phyloP scores from a whole-genome alignment of 257 asterid species.

The Mentha longifolia region DNA sequence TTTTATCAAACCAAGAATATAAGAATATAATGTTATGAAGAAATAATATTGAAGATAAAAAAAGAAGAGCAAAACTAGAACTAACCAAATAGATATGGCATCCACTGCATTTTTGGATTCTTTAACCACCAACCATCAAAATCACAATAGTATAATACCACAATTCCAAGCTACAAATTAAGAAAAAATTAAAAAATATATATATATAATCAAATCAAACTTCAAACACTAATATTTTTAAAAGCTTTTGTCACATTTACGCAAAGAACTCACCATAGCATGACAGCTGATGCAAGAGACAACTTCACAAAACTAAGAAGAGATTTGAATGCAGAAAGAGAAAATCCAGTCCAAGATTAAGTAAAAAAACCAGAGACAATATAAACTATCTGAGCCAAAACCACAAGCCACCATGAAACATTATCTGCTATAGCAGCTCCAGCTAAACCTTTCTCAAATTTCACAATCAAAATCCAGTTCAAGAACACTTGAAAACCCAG shows the following conservation, averaged over 20 bases:
- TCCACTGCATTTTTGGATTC: slow-evolving; percentile 77
- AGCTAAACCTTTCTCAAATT: slow-evolving; percentile 56
- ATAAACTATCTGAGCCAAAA: slow-evolving; percentile 67
- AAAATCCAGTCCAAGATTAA: slow-evolving; percentile 83
- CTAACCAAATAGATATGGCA: slow-evolving; percentile 85
- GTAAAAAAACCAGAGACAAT: slow-evolving; percentile 71
- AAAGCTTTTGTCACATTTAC: background rate
- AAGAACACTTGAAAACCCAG: slow-evolving; percentile 64
- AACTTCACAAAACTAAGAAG: slow-evolving; percentile 65
- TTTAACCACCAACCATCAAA: slow-evolving; percentile 79
- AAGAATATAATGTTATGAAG: background rate
- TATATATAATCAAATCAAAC: too few relatives aligned
- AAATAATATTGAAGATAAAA: too few relatives aligned
- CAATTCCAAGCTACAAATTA: slow-evolving; percentile 67
- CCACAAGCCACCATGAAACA: slow-evolving; percentile 82
- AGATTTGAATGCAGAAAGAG: slow-evolving; percentile 61
- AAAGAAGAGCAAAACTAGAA: background rate
- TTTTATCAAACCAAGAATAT: slow-evolving; percentile 7
- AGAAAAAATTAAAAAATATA: background rate
- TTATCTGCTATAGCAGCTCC: slow-evolving; percentile 92
- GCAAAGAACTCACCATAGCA: slow-evolving; percentile 68
- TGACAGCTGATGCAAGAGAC: slow-evolving; percentile 85
- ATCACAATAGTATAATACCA: slow-evolving; percentile 78
- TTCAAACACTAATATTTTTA: background rate
- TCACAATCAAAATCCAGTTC: slow-evolving; percentile 67